Evolutionary conservation across 306 rosid genomes (phyloP).

Genomic region (Trifolium dubium): DNA sequence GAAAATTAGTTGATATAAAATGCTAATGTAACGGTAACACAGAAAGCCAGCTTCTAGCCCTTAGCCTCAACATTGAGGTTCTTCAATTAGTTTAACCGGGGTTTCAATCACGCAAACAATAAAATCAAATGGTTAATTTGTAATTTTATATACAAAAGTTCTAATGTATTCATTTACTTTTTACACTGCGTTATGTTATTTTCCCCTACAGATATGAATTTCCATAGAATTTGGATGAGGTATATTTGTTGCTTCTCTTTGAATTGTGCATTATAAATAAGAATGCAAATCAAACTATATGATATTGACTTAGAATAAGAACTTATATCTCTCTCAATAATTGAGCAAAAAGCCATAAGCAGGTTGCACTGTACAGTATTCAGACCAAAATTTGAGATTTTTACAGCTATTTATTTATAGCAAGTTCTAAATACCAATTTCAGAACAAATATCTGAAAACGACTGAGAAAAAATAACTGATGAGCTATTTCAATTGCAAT

Average conservation of each 20-base stretch:
- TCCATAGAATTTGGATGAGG: slow-evolving; percentile 22
- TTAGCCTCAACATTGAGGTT: slow-evolving; percentile 36
- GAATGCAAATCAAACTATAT: too few relatives aligned
- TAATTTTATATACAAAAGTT: slow-evolving; percentile 48
- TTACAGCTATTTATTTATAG: too few relatives aligned
- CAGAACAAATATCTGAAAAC: too few relatives aligned
- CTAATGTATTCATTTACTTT: slow-evolving; percentile 30
- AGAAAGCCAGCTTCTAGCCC: background rate
- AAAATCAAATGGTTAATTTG: slow-evolving; percentile 43
- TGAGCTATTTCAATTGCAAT: background rate
- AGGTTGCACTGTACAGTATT: too few relatives aligned
- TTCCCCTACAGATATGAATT: background rate
- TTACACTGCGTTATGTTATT: slow-evolving; percentile 3
- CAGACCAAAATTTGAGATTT: too few relatives aligned
- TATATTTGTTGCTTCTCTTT: background rate
- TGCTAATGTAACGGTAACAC: background rate
- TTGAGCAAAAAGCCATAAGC: too few relatives aligned
- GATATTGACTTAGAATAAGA: too few relatives aligned
- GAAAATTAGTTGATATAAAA: slow-evolving; percentile 23
- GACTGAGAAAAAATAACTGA: too few relatives aligned
- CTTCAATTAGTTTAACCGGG: slow-evolving; percentile 41
- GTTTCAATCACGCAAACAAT: slow-evolving; percentile 41
- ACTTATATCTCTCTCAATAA: too few relatives aligned
- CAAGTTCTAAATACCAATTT: too few relatives aligned
- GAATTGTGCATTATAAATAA: slow-evolving; percentile 17